Conservation (phyloP, 495 filamentous ascomycete species). For the Penicillium coffeae region DNA sequence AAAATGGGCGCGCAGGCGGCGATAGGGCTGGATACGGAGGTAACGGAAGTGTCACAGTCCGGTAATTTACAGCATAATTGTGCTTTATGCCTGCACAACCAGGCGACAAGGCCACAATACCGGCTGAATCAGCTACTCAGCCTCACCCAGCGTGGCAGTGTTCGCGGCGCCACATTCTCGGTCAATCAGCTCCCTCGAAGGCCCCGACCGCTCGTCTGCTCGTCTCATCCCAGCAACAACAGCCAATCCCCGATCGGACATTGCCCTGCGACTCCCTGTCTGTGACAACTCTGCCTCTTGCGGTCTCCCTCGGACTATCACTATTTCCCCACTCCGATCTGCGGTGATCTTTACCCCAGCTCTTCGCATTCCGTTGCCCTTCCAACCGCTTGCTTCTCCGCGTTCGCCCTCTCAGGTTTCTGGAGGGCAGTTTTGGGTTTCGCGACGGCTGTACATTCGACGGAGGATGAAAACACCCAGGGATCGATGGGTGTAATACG, state of each 20-base stretch:
- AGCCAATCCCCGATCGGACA: not conserved
- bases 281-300: not conserved
- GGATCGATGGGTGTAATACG: conserved; percentile 86
- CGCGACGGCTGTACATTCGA: conserved; percentile 33
- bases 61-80: not conserved
- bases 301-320: not conserved
- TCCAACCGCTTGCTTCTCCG: conserved; percentile 2
- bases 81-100: not conserved
- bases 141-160: conserved; percentile 10
- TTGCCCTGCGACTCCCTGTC: not conserved
- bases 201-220: too few species aligned
- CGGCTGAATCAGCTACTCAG: too few species aligned
- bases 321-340: not conserved
- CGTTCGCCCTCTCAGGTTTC: conserved; percentile 29
- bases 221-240: too few species aligned
- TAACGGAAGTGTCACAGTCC: not conserved
- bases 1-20: not conserved
- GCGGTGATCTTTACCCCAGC: conserved; percentile 25
- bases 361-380: conserved; percentile 11
- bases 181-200: not conserved
- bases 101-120: too few species aligned
- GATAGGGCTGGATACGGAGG: not conserved
- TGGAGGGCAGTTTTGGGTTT: conserved; percentile 31
- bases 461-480: conserved; percentile 42
- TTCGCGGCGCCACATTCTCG: conserved; percentile 7